phyloP scores from a whole-genome alignment of 331 rosid genomes.

The Dryas integrifolia region DNA sequence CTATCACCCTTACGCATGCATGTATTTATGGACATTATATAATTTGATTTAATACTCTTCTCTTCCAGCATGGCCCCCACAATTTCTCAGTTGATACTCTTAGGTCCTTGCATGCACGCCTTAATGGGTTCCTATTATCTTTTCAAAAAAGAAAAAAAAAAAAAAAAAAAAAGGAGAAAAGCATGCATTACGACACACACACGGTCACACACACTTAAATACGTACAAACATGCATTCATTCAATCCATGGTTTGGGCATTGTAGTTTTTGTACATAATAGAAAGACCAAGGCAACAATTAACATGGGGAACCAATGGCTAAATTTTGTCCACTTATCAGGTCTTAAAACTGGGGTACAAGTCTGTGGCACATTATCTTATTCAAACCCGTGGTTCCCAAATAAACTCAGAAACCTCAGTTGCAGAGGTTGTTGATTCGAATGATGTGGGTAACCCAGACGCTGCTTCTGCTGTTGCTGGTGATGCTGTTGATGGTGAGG shows the following conservation, averaged over 20 bases:
- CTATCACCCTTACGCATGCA: slow-evolving; percentile 5
- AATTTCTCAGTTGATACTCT: neutral
- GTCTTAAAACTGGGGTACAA: slow-evolving; percentile 63
- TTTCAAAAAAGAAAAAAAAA: neutral
- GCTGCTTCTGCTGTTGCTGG: slow-evolving; percentile 1
- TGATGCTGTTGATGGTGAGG: neutral
- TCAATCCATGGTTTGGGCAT: neutral
- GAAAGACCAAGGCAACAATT: neutral
- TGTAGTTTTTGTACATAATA: too few species aligned
- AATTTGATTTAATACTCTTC: neutral
- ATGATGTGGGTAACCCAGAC: neutral
- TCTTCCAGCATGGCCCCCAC: neutral
- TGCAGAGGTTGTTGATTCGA: slow-evolving; percentile 29
- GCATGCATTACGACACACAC: neutral
- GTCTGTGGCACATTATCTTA: slow-evolving; percentile 85
- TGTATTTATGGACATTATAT: neutral
- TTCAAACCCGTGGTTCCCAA: slow-evolving; percentile 40
- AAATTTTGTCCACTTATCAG: slow-evolving; percentile 31
- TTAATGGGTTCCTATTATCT: neutral
- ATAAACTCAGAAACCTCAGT: slow-evolving; percentile 27
- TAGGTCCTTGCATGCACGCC: neutral
- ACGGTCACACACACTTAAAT: neutral
- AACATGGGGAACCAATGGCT: slow-evolving; percentile 18
- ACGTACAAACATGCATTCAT: too few species aligned
- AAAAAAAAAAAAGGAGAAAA: neutral